Base-by-base conservation (phyloP, 2,329 filamentous ascomycete species). In the Aotearoamyces nothofagi region DNA sequence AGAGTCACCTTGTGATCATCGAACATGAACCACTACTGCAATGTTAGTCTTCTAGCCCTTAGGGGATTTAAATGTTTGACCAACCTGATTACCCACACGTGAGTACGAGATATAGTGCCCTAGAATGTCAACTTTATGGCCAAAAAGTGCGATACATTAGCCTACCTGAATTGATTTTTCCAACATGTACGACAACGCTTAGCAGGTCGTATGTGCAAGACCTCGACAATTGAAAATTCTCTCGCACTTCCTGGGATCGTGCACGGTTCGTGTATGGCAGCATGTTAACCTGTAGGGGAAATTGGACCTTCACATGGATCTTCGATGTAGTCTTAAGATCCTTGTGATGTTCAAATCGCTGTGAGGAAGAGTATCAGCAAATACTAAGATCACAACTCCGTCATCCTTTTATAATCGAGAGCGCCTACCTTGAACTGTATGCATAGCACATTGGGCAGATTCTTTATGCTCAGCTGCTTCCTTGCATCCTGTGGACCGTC, bases 1-100 rank as follows among this genome's bases (percentile, higher is more conserved):
- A 86, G 49, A 36, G 86, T 81, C 14, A 96, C 87, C 50, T 83
- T 84, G 50, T 90, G 86, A 49, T 96, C 87, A 46, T 96, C 92
- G 55, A 94, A 94, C 31, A 81, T 73, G 52, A 93, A 92, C 87
- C 87, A 96, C 66, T 92, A 40, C 10, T 36, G 48, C 11, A 8
- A 22, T 16, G 5, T 37, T 43, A 29, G 17, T 19, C 17, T 14
- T 27, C 25, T 11, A 30, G 23, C 15, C 9, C 9, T 22, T 22
- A 30, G 22, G 27, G 16, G 17, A n/a, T n/a, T 9, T 9, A 29
- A 9, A 5, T 3, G 7, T 10, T 9, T 13, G 7, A 16, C 15
- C 37, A 51, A 69, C 68, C 60, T 79, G 70, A 31, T 81, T 78
- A 4, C 76, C 79, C 34, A 87, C 78, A 26, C 82, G 63, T 34